Percentiles rank a stretch among this genome's conserved stretches.
Conservation (phyloP, 129 eudicot genomes). For the Pulicaria dysenterica region DNA sequence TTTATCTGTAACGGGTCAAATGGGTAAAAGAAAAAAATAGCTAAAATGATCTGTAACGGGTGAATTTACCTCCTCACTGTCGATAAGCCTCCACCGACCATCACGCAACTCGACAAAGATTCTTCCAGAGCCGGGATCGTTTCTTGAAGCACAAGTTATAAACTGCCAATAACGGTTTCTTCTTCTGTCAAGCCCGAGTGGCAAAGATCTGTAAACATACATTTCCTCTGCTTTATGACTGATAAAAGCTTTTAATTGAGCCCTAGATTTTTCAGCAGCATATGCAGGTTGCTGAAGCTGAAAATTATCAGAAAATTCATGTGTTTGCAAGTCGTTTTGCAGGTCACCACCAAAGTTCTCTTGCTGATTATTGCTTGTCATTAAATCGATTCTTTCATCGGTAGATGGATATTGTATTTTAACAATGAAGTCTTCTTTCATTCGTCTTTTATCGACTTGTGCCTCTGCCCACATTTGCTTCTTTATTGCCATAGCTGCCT, state of each 20-base stretch:
- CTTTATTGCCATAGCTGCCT: constrained; percentile 85
- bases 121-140: constrained; percentile 81
- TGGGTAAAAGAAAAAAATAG: too few species aligned
- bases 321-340: constrained; percentile 32
- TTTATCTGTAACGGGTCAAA: too few species aligned
- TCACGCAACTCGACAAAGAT: constrained; percentile 71
- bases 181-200: constrained; percentile 93
- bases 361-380: constrained; percentile 34
- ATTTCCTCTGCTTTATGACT: constrained; percentile 79
- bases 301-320: constrained; percentile 44
- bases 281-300: constrained; percentile 57
- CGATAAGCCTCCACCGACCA: constrained; percentile 83
- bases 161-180: constrained; percentile 91
- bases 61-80: constrained; percentile 75
- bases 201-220: constrained; percentile 83
- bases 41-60: too few species aligned
- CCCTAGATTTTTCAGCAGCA: constrained; percentile 74
- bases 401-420: constrained; percentile 50
- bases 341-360: constrained; percentile 42
- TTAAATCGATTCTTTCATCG: constrained; percentile 46
- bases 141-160: constrained; percentile 62
- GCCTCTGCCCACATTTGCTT: constrained; percentile 98
- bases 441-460: constrained; percentile 72
- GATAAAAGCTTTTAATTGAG: constrained; percentile 65
- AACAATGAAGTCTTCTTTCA: constrained; percentile 61